These are phyloP conservation scores for Hypoxylon sp. DNA, from an alignment of 2,329 filamentous ascomycete species.

Conservation along the genomic window DNA sequence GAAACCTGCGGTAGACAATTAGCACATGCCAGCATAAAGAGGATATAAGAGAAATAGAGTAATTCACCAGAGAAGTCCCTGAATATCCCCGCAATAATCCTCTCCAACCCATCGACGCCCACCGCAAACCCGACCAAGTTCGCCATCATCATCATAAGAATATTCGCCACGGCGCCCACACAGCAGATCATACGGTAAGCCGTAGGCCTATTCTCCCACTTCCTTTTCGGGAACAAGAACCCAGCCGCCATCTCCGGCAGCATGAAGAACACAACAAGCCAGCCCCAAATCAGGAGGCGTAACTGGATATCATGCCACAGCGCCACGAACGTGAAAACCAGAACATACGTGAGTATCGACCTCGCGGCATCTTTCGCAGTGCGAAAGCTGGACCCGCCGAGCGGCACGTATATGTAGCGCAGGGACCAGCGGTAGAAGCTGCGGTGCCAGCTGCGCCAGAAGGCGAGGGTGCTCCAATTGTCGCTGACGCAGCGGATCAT, in stretches of 20 bases:
- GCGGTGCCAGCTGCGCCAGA: slow-evolving; percentile 97
- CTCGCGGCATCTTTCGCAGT: slow-evolving; percentile 63
- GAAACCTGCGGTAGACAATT: slow-evolving; percentile 63
- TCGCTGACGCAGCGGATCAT: slow-evolving; percentile 97
- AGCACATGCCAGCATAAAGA: slow-evolving; percentile 19
- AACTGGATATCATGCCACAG: slow-evolving; percentile 98
- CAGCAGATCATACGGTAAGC: slow-evolving; percentile 85
- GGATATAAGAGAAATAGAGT: slow-evolving; percentile 6
- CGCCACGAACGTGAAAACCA: slow-evolving; percentile 96
- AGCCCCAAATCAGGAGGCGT: slow-evolving; percentile 92
- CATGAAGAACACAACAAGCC: slow-evolving; percentile 95
- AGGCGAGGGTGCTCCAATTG: slow-evolving; percentile 90
- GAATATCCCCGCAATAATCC: slow-evolving; percentile 80
- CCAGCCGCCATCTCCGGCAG: slow-evolving; percentile 84
- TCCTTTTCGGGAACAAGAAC: slow-evolving; percentile 77
- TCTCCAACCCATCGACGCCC: slow-evolving; percentile 87
- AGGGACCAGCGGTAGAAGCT: slow-evolving; percentile 95
- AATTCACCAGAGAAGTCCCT: slow-evolving; percentile 76
- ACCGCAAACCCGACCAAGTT: slow-evolving; percentile 97
- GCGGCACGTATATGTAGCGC: slow-evolving; percentile 91
- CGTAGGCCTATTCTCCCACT: slow-evolving; percentile 78
- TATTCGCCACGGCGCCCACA: slow-evolving; percentile 82
- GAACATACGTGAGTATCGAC: slow-evolving; percentile 80
- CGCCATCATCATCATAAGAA: slow-evolving; percentile 95
- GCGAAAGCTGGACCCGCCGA: slow-evolving; percentile 77